Percentiles rank a stretch among this genome's conserved stretches.
Evolutionary conservation across 352 stramenopile genomes (phyloP).

Genomic region (Pythium periplocum): DNA sequence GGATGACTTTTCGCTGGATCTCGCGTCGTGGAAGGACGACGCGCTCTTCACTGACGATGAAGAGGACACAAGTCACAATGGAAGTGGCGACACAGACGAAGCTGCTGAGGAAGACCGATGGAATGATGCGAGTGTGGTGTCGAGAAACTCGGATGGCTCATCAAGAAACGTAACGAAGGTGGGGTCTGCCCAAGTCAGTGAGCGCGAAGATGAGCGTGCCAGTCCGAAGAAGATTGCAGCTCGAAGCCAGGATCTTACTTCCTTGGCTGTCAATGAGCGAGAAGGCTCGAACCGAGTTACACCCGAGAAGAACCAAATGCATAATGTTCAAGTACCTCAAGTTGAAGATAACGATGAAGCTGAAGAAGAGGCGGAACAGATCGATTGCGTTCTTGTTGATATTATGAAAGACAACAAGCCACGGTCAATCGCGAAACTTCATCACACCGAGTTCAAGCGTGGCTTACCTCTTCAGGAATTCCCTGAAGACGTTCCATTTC

Average conservation of each 20-base stretch:
- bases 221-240: background rate
- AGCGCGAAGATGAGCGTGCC: background rate
- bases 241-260: background rate
- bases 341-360: constrained; percentile 22
- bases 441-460: constrained; percentile 42
- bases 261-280: background rate
- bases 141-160: background rate
- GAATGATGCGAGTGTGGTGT: constrained; percentile 1
- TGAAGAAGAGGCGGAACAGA: constrained; percentile 31
- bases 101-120: background rate
- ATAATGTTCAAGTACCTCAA: constrained; percentile 6
- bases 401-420: constrained; percentile 53
- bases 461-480: constrained; percentile 43
- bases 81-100: background rate
- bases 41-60: constrained; percentile 24
- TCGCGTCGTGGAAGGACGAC: constrained; percentile 27
- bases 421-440: constrained; percentile 41
- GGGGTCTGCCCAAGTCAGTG: background rate
- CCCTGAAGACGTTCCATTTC: constrained; percentile 41
- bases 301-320: background rate
- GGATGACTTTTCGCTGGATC: constrained; percentile 16
- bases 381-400: constrained; percentile 39
- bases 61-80: constrained; percentile 5
- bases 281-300: background rate
- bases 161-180: background rate